Evolutionary conservation across 139 green algal species (phyloP).

Genomic region (Chlorella sp.): DNA sequence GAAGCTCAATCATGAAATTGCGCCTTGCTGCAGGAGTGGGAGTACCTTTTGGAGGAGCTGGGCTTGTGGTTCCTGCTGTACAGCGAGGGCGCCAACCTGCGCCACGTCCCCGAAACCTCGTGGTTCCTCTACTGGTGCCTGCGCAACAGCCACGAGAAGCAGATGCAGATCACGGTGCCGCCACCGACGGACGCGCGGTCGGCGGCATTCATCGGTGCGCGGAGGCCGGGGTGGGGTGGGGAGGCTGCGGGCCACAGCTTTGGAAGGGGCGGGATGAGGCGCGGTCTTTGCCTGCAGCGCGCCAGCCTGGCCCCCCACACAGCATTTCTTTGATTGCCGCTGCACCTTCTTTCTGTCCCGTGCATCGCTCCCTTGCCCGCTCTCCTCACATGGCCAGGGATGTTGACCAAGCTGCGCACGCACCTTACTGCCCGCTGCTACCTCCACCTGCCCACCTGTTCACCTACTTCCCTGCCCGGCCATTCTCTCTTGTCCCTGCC

Average conservation of each 20-base stretch:
- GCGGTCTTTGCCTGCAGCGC: too few relatives aligned
- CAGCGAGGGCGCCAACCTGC: constrained; percentile 79
- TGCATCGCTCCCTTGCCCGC: too few relatives aligned
- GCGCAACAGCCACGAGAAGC: constrained; percentile 44
- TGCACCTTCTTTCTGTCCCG: too few relatives aligned
- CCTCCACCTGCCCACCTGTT: background rate
- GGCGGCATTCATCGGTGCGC: constrained; percentile 13
- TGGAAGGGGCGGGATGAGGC: too few relatives aligned
- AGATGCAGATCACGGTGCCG: constrained; percentile 35
- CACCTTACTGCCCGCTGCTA: too few relatives aligned
- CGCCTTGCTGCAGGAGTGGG: constrained; percentile 43
- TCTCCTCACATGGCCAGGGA: too few relatives aligned
- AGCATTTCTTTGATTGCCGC: too few relatives aligned
- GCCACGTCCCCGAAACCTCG: constrained; percentile 81
- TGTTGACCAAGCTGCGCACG: too few relatives aligned
- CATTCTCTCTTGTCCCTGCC: background rate
- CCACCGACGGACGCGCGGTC: constrained; percentile 26
- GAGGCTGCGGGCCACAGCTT: background rate
- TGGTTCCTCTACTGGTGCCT: constrained; percentile 83
- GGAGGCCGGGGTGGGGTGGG: background rate
- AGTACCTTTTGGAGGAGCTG: constrained; percentile 68
- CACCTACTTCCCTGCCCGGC: background rate
- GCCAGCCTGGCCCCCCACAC: too few relatives aligned
- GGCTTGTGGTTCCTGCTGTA: constrained; percentile 88
- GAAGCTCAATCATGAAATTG: background rate